These are phyloP conservation scores for Amanita inopinata DNA, from an alignment of 768 basidiomycete genomes.

Conservation along the genomic window DNA sequence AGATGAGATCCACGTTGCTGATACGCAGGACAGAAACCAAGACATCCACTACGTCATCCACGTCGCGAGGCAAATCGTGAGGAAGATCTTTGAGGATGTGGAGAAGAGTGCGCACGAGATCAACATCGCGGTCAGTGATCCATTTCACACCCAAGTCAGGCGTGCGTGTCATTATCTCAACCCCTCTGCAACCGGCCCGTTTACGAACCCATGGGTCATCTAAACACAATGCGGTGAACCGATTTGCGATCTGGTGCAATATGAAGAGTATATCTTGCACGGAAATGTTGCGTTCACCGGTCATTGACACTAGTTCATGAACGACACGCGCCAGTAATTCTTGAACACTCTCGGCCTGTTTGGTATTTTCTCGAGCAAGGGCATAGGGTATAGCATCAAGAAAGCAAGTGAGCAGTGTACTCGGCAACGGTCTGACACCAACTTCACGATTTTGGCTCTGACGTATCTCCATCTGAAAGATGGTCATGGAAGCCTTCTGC, in stretches of 20 bases:
- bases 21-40: slow-evolving; percentile 58
- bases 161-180: slow-evolving; percentile 68
- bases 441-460: slow-evolving; percentile 45
- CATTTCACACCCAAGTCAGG: slow-evolving; percentile 67
- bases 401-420: slow-evolving; percentile 52
- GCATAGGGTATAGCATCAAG: slow-evolving; percentile 77
- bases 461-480: slow-evolving; percentile 70
- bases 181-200: slow-evolving; percentile 81
- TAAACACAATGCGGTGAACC: slow-evolving; percentile 79
- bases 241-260: slow-evolving; percentile 72
- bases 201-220: slow-evolving; percentile 89
- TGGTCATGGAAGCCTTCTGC: slow-evolving; percentile 53
- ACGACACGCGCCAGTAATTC: slow-evolving; percentile 54
- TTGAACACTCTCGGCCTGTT: slow-evolving; percentile 52
- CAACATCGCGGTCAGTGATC: slow-evolving; percentile 80
- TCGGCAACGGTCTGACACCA: slow-evolving; percentile 42
- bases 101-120: slow-evolving; percentile 81
- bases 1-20: slow-evolving; percentile 41
- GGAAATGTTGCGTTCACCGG: slow-evolving; percentile 33
- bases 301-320: slow-evolving; percentile 53
- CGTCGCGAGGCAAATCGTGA: slow-evolving; percentile 74
- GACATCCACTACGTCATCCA: slow-evolving; percentile 71
- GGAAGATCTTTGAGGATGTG: slow-evolving; percentile 94
- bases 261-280: slow-evolving; percentile 53
- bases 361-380: slow-evolving; percentile 53